A percentile compares a stretch with the other conserved stretches of the same genome.
Evolutionary conservation across 768 basidiomycete genomes (phyloP).

Genomic region (Lanmaoa rubissima): DNA sequence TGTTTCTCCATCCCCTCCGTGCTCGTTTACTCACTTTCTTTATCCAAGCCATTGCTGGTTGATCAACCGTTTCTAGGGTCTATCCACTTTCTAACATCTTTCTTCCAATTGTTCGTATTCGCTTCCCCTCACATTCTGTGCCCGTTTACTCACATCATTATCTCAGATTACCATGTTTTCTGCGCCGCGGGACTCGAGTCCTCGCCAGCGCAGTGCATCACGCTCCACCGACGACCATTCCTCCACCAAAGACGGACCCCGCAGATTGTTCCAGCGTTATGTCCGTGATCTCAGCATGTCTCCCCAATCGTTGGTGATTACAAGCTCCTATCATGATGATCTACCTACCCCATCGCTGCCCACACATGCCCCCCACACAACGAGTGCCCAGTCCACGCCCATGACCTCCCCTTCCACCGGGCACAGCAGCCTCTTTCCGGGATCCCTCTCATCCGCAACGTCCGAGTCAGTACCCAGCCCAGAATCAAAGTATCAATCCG

Average conservation of each 20-base stretch:
- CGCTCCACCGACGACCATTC: slow-evolving; percentile 18
- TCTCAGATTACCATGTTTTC: slow-evolving; percentile 20
- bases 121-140: background rate
- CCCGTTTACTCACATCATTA: background rate
- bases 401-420: slow-evolving; percentile 26
- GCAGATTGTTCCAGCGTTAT: slow-evolving; percentile 14
- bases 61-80: slow-evolving; percentile 16
- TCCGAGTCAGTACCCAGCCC: slow-evolving; percentile 23
- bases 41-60: slow-evolving; percentile 15
- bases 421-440: slow-evolving; percentile 17
- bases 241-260: slow-evolving; percentile 6
- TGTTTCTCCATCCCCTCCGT: no score
- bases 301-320: slow-evolving; percentile 18
- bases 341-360: slow-evolving; percentile 5
- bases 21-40: background rate
- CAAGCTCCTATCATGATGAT: slow-evolving; percentile 11
- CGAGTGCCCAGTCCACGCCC: slow-evolving; percentile 27
- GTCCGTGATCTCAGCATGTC: slow-evolving; percentile 14
- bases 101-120: background rate
- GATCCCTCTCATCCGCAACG: slow-evolving; percentile 23
- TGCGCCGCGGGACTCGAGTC: background rate
- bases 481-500: slow-evolving; percentile 14
- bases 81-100: background rate
- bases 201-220: slow-evolving; percentile 17
- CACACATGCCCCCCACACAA: background rate